Conservation (phyloP, 768 basidiomycete species). For the Boletus rex-veris region DNA sequence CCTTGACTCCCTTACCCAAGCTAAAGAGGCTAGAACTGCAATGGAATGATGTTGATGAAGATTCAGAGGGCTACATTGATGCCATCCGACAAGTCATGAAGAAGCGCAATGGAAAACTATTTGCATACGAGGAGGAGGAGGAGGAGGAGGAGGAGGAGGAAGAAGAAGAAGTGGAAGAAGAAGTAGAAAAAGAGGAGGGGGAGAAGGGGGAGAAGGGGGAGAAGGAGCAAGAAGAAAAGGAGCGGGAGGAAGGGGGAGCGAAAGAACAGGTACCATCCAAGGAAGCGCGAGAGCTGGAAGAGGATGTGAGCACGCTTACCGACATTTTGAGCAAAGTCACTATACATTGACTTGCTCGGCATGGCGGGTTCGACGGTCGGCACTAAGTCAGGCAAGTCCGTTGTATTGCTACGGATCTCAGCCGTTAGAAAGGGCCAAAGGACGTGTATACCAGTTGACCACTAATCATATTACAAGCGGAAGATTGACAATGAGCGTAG, state of each 20-base stretch:
- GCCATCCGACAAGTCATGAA: slow-evolving; percentile 53
- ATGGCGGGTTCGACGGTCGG: not conserved
- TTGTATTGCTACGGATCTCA: slow-evolving; percentile 1
- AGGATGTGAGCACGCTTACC: slow-evolving; percentile 54
- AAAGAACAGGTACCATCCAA: slow-evolving; percentile 19
- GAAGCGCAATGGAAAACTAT: slow-evolving; percentile 62
- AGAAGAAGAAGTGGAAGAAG: slow-evolving; percentile 48
- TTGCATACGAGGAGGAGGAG: slow-evolving; percentile 78
- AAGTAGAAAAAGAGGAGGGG: slow-evolving; percentile 58
- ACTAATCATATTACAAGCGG: slow-evolving; percentile 11
- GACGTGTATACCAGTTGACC: slow-evolving; percentile 24
- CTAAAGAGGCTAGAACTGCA: slow-evolving; percentile 79
- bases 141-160: slow-evolving; percentile 67
- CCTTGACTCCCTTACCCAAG: slow-evolving; percentile 56
- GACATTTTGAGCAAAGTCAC: slow-evolving; percentile 64
- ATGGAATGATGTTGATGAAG: slow-evolving; percentile 85
- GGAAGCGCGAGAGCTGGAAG: slow-evolving; percentile 29
- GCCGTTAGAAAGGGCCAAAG: not conserved
- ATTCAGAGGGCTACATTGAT: slow-evolving; percentile 55
- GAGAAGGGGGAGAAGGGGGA: slow-evolving; percentile 80
- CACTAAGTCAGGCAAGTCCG: not conserved
- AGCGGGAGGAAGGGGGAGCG: slow-evolving; percentile 26
- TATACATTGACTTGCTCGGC: slow-evolving; percentile 33
- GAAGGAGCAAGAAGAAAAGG: slow-evolving; percentile 49
- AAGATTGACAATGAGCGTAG: not conserved